Evolutionary conservation across 805 yeast species (phyloP), one percentile per base, ranked within the genome.

Genomic region (Maudiozyma serrabonitensis): DNA sequence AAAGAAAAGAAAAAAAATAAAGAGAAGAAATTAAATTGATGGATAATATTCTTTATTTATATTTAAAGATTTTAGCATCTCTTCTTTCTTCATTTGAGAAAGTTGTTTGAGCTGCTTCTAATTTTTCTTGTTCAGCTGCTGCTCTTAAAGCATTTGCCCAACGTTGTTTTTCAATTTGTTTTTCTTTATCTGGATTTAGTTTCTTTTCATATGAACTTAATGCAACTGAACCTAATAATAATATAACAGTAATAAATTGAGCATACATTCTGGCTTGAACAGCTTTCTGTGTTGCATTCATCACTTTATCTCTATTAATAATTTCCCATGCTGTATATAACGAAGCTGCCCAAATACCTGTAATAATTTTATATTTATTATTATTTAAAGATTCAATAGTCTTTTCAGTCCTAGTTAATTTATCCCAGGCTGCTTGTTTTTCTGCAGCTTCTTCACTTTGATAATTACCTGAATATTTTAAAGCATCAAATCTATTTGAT

Each of bases 201-300:
- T 79, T 75, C 54, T 77, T 80, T 57, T 84, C 88, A 54, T 79
- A 82, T 68, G 81, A 75, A 43, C 82, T 73, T 55, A 82, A 68
- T 46, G 81, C 80, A 60, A 87, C 75, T 0, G 93, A 79, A 21
- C 81, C 88, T 48, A 87, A 67, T 55, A 87, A 69, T 53, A 87
- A 69, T 11, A 76, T 76, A 48, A 87, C 89, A 1, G 95, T 84
- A 48, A 85, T 68, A 55, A 84, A 86, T 67, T 87, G 95, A 11
- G 95, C 95, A 63, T 87, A 87, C 85, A 87, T 87, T 77, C 95
- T 81, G 32, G 95, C 95, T 63, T 84, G 90, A 34, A 84, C 93
- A 45, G 85, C 79, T 66, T 85, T 87, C 69, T 87, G 95, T 5
- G 93, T 69, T 54, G 74, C 76, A 48, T 87, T 78, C 83, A 87